Percentiles rank a stretch among this genome's conserved stretches.
These are phyloP conservation scores for Pseudomonodictys pantanalensis DNA, from an alignment of 495 filamentous ascomycete genomes.

Conservation along the genomic window DNA sequence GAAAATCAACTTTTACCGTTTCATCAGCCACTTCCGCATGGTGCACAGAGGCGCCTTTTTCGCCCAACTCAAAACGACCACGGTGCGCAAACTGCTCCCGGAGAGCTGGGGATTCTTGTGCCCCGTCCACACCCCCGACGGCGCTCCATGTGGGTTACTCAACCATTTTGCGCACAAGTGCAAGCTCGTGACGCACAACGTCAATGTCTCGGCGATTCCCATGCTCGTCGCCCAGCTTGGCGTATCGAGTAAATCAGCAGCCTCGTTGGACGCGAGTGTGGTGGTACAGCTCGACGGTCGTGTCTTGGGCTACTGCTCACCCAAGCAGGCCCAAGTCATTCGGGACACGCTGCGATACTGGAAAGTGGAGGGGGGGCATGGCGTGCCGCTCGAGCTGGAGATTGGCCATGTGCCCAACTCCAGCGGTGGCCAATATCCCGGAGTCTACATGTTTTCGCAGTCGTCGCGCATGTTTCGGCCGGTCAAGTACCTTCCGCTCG, in stretches of 20 bases:
- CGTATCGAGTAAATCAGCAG: slow-evolving; percentile 65
- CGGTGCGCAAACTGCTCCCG: slow-evolving; percentile 88
- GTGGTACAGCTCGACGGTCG: slow-evolving; percentile 85
- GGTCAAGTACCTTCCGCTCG: slow-evolving; percentile 84
- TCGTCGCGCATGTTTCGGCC: slow-evolving; percentile 83
- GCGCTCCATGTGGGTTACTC: slow-evolving; percentile 86
- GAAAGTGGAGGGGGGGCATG: slow-evolving; percentile 91
- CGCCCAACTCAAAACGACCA: slow-evolving; percentile 93
- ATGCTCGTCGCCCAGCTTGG: slow-evolving; percentile 72
- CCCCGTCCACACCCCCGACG: slow-evolving; percentile 96
- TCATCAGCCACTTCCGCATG: slow-evolving; percentile 99
- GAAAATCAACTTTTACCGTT: slow-evolving; percentile 98
- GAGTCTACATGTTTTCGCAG: slow-evolving; percentile 87
- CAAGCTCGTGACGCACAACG: slow-evolving; percentile 68
- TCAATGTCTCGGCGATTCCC: slow-evolving; percentile 71
- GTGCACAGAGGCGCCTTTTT: slow-evolving; percentile 99
- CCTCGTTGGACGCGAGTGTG: slow-evolving; percentile 73
- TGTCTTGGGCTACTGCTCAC: slow-evolving; percentile 85
- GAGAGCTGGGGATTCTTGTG: slow-evolving; percentile 98
- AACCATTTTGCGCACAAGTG: slow-evolving; percentile 97
- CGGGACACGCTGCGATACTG: slow-evolving; percentile 83
- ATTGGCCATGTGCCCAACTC: slow-evolving; percentile 87
- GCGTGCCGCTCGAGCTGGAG: slow-evolving; percentile 80
- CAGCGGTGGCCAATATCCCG: slow-evolving; percentile 87
- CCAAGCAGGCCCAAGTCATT: slow-evolving; percentile 72